These are phyloP conservation scores for Melanopsichium pennsylvanicum DNA, from an alignment of 1,284 basidiomycete genomes.

Conservation along the genomic window DNA sequence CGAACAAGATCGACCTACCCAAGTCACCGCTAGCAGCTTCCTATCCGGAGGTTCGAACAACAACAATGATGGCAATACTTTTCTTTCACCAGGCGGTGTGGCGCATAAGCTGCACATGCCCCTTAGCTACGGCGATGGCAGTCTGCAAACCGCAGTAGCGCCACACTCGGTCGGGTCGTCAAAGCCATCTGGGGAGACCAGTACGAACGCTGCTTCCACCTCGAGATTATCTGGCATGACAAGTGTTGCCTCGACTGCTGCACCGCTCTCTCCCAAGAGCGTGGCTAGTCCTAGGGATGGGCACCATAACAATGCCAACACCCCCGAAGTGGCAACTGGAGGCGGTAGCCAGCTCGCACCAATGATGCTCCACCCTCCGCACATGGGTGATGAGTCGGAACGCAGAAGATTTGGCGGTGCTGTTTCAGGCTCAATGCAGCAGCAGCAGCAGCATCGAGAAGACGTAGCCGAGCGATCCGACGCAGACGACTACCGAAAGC, in stretches of 20 bases:
- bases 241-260: conserved; percentile 23
- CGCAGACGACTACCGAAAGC: too few species aligned
- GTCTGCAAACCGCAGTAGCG: conserved; percentile 2
- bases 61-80: conserved; percentile 65
- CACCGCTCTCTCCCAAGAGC: conserved; percentile 49
- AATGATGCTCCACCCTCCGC: conserved; percentile 47
- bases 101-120: too few species aligned
- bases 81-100: conserved; percentile 74
- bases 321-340: conserved; percentile 25
- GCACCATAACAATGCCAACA: conserved; percentile 22
- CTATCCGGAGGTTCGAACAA: neutral
- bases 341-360: too few species aligned
- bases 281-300: conserved; percentile 33
- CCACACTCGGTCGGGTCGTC: conserved; percentile 16
- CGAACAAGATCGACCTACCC: conserved; percentile 29
- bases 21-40: neutral
- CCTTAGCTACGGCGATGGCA: too few species aligned
- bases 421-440: conserved; percentile 25
- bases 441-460: too few species aligned
- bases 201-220: conserved; percentile 19
- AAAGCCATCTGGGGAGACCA: conserved; percentile 10
- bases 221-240: conserved; percentile 20
- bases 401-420: conserved; percentile 16
- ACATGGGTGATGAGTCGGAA: conserved; percentile 37
- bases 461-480: too few species aligned